phyloP scores from a whole-genome alignment of 768 basidiomycete genomes.

The Leucosporidium yakuticum region DNA sequence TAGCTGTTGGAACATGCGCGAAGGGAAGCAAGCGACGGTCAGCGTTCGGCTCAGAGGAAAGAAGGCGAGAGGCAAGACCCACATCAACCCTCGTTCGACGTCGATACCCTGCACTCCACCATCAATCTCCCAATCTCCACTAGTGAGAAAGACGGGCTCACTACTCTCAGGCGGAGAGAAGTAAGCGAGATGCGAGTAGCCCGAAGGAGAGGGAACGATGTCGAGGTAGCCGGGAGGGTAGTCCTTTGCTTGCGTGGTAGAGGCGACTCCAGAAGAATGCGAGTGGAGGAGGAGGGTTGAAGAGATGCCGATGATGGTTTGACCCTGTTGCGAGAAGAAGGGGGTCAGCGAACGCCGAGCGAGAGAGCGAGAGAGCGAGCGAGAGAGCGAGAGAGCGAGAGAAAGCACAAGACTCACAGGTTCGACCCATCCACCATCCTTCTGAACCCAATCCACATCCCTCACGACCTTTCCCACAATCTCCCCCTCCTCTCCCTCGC shows the following conservation, averaged over 20 bases:
- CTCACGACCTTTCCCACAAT: constrained; percentile 59
- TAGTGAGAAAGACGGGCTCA: constrained; percentile 74
- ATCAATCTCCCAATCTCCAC: constrained; percentile 84
- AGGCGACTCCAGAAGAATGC: background rate
- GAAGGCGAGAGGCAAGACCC: constrained; percentile 41
- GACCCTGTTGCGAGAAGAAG: constrained; percentile 47
- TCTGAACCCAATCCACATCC: constrained; percentile 77
- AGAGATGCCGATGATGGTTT: constrained; percentile 49
- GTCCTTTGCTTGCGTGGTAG: constrained; percentile 4
- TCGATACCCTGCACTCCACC: constrained; percentile 69
- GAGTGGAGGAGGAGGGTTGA: constrained; percentile 13
- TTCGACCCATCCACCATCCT: constrained; percentile 93
- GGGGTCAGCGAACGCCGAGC: background rate
- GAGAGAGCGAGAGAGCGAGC: too few species aligned
- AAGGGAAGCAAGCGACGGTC: constrained; percentile 19
- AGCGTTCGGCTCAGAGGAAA: constrained; percentile 15
- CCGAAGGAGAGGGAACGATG: constrained; percentile 68
- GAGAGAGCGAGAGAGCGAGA: too few species aligned
- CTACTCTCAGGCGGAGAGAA: constrained; percentile 69
- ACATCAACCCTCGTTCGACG: constrained; percentile 62
- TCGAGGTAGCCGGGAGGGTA: constrained; percentile 64
- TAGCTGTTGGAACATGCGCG: constrained; percentile 53
- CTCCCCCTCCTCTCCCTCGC: constrained; percentile 40
- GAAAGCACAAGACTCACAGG: constrained; percentile 51
- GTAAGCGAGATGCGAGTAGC: constrained; percentile 86